Evolutionary conservation across 2,329 filamentous ascomycete genomes (phyloP).

Genomic region (Aspergillus fijiensis): DNA sequence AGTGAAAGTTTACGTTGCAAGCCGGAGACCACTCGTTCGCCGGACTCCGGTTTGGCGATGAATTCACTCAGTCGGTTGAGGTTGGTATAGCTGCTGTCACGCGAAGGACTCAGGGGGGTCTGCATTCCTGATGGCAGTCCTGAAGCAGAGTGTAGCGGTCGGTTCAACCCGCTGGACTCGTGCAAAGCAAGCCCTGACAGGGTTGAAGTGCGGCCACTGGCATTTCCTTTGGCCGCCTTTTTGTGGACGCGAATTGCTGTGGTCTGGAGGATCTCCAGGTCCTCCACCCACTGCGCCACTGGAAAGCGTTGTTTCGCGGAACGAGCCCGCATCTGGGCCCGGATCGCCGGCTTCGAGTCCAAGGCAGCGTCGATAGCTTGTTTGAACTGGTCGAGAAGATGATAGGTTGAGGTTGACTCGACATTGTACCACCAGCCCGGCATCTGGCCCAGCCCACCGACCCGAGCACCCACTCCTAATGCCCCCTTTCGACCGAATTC

Average conservation of each 20-base stretch:
- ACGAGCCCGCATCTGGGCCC: conserved; percentile 62
- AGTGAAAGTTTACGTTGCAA: conserved; percentile 38
- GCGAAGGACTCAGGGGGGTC: conserved; percentile 29
- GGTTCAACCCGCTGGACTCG: conserved; percentile 16
- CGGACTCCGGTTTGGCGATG: conserved; percentile 28
- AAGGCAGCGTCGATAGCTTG: conserved; percentile 60
- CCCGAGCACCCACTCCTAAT: conserved; percentile 63
- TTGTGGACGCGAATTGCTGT: conserved; percentile 58
- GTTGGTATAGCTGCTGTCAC: conserved; percentile 24
- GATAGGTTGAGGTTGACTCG: conserved; percentile 61
- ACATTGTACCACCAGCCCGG: conserved; percentile 72
- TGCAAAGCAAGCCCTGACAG: conserved; percentile 38
- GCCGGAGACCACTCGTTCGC: conserved; percentile 27
- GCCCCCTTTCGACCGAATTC: conserved; percentile 68
- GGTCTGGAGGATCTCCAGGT: conserved; percentile 60
- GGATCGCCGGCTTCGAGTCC: conserved; percentile 54
- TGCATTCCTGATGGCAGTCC: conserved; percentile 23
- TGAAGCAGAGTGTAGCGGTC: conserved; percentile 17
- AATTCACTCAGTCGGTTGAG: conserved; percentile 29
- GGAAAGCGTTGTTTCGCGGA: conserved; percentile 65
- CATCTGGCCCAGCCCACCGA: conserved; percentile 66
- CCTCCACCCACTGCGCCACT: conserved; percentile 64
- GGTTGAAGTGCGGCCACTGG: conserved; percentile 27
- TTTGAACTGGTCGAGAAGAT: conserved; percentile 64
- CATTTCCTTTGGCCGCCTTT: conserved; percentile 37